Evolutionary conservation across 805 yeast genomes (phyloP), one percentile per base, ranked within the genome.

Genomic region (Brettanomyces sp.): DNA sequence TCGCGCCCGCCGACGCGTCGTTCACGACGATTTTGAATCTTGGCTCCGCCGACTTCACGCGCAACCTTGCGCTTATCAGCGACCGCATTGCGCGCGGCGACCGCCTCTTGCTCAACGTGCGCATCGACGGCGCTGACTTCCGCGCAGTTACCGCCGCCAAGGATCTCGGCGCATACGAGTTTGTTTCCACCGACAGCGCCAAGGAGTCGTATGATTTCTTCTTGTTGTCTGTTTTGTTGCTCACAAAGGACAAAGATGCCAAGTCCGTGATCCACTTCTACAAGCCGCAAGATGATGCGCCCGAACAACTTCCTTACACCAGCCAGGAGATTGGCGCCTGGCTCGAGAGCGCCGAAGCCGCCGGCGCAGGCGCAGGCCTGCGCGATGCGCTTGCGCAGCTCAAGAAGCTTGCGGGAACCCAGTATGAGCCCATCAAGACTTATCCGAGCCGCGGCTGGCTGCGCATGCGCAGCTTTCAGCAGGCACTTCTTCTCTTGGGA

Each of bases 211-310:
- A 69, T 40, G 72, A 72, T 44, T 70, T 76, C 50, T 70, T 85
- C 5, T 63, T 76, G 40, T 74, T 80, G 24, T 77, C 95, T 2
- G 76, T 79, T 54, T 65, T 77, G 40, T 62, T 81, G 36, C 76
- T 90, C 6, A 61, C 68, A 34, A 65, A 66, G 46, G 61, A 73
- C 33, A 18, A 18, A 18, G 18, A 18, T 18, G 51, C 63, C 5
- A 69, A 66, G 43, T 77, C 93, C 1, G 87, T 85, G 4, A 70
- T 89, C 49, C 95, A 89, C 65, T 85, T 89, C 60, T 82, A 74
- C 58, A 59, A 66, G 18, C 46, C 53, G 32, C 36, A 49, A 11
- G 14, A 9, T 2, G 23, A 12, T 11, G 41, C 23, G 18, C 18
- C 18, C 18, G 18, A 18, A 18, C 18, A 18, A 18, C 18, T 18